Percentiles rank a stretch among this genome's conserved stretches.
These are phyloP conservation scores for Termitomyces sp. DNA, from an alignment of 1,284 basidiomycete species.

Conservation along the genomic window DNA sequence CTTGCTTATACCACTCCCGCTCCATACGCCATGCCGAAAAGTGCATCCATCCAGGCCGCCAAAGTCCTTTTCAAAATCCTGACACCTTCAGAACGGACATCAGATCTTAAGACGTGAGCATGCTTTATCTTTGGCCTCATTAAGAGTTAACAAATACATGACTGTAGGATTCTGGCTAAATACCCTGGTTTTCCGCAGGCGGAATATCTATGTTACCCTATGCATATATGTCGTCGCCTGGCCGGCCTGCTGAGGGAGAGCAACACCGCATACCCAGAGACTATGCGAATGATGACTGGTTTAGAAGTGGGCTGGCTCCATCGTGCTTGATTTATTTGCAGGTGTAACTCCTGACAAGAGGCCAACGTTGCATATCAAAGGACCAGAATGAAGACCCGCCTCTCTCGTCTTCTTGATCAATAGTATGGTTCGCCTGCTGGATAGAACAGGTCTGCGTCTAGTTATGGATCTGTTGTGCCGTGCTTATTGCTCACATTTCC, in stretches of 20 bases:
- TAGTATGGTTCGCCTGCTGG: too few species aligned
- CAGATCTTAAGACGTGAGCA: slow-evolving; percentile 54
- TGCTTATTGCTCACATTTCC: too few species aligned
- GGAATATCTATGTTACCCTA: slow-evolving; percentile 75
- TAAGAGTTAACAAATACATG: slow-evolving; percentile 1
- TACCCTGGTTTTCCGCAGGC: slow-evolving; percentile 80
- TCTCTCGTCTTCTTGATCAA: too few species aligned
- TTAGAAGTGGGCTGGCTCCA: slow-evolving; percentile 75
- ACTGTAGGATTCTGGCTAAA: slow-evolving; percentile 48
- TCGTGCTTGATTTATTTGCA: slow-evolving; percentile 17
- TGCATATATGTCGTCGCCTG: slow-evolving; percentile 64
- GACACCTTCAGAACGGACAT: slow-evolving; percentile 44
- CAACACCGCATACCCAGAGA: slow-evolving; percentile 66
- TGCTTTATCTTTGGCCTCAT: background rate
- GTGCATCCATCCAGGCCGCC: slow-evolving; percentile 58
- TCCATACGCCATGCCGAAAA: slow-evolving; percentile 56
- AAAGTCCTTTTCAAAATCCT: slow-evolving; percentile 76
- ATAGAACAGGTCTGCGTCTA: too few species aligned
- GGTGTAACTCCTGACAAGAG: background rate
- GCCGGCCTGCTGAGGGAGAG: slow-evolving; percentile 68
- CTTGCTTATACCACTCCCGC: slow-evolving; percentile 63
- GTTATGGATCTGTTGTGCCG: too few species aligned
- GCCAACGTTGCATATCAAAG: background rate
- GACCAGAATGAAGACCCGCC: too few species aligned
- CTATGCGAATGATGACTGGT: slow-evolving; percentile 70